Percentiles rank a stretch among this genome's conserved stretches.
phyloP scores from a whole-genome alignment of 2,329 filamentous ascomycete species.

The Fusarium kyushuense region DNA sequence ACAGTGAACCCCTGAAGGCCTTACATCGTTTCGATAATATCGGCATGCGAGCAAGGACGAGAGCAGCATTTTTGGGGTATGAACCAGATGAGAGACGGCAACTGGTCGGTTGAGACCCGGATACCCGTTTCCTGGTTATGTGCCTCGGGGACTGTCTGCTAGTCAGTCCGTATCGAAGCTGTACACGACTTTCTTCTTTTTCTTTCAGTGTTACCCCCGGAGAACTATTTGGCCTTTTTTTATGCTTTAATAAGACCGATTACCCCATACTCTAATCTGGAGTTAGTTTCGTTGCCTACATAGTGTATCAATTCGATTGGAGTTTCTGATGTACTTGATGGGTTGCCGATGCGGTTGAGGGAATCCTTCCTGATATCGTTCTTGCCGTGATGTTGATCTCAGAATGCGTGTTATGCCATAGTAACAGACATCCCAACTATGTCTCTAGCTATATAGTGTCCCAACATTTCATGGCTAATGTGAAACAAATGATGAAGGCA shows the following conservation, averaged over 20 bases:
- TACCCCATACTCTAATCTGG: slow-evolving; percentile 51
- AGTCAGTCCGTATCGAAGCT: slow-evolving; percentile 34
- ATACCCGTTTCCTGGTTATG: slow-evolving; percentile 23
- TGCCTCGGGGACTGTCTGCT: slow-evolving; percentile 12
- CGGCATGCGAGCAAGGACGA: slow-evolving; percentile 41
- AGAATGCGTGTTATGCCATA: not conserved
- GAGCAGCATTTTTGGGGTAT: slow-evolving; percentile 23
- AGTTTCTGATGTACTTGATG: slow-evolving; percentile 34
- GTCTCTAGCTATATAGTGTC: not conserved
- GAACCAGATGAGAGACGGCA: not conserved
- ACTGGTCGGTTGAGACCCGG: slow-evolving; percentile 4
- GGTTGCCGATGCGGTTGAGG: not conserved
- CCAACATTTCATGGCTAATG: not conserved
- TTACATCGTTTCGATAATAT: slow-evolving; percentile 39
- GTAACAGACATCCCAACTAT: not conserved
- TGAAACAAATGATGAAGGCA: not conserved
- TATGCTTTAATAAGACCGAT: slow-evolving; percentile 56
- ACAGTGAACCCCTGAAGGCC: slow-evolving; percentile 33
- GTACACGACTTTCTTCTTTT: slow-evolving; percentile 51
- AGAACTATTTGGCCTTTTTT: slow-evolving; percentile 54
- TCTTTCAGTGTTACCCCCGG: slow-evolving; percentile 54
- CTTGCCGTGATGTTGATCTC: not conserved
- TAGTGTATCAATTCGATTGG: slow-evolving; percentile 44
- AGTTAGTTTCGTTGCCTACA: slow-evolving; percentile 49
- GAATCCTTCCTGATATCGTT: not conserved